Conservation (phyloP, 805 yeast species). For the Tetrapisispora arboricola region DNA sequence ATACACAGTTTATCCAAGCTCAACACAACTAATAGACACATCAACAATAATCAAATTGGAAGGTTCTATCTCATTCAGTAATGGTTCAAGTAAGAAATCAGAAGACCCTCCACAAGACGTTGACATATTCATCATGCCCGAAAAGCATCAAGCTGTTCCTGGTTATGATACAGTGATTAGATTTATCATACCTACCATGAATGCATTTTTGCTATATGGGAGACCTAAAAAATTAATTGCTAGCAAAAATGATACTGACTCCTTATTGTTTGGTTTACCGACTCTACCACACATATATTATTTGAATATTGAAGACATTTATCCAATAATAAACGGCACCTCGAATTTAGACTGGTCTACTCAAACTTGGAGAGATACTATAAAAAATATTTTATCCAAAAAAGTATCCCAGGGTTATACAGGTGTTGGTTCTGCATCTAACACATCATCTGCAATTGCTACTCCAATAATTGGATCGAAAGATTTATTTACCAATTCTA, state of each 20-base stretch:
- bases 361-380: slow-evolving; percentile 47
- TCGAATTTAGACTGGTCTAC: slow-evolving; percentile 42
- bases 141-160: slow-evolving; percentile 59
- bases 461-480: slow-evolving; percentile 36
- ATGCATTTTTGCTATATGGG: slow-evolving; percentile 63
- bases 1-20: slow-evolving; percentile 88
- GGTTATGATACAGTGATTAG: slow-evolving; percentile 67
- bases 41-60: slow-evolving; percentile 85
- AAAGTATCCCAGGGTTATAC: slow-evolving; percentile 54
- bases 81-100: slow-evolving; percentile 7
- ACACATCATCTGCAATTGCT: slow-evolving; percentile 47
- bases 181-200: slow-evolving; percentile 56
- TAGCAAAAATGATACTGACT: slow-evolving; percentile 41
- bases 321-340: slow-evolving; percentile 31
- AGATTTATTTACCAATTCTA: slow-evolving; percentile 24
- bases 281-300: slow-evolving; percentile 60
- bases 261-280: slow-evolving; percentile 64
- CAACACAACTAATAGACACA: slow-evolving; percentile 68
- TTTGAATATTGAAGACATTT: slow-evolving; percentile 48
- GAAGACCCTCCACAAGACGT: slow-evolving; percentile 40
- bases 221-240: slow-evolving; percentile 56
- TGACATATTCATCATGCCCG: slow-evolving; percentile 52
- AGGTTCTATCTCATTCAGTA: slow-evolving; percentile 59
- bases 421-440: slow-evolving; percentile 67
- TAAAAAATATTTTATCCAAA: slow-evolving; percentile 44